Base-by-base conservation (phyloP, 2,329 filamentous ascomycete species). In the Calycina herbarum region DNA sequence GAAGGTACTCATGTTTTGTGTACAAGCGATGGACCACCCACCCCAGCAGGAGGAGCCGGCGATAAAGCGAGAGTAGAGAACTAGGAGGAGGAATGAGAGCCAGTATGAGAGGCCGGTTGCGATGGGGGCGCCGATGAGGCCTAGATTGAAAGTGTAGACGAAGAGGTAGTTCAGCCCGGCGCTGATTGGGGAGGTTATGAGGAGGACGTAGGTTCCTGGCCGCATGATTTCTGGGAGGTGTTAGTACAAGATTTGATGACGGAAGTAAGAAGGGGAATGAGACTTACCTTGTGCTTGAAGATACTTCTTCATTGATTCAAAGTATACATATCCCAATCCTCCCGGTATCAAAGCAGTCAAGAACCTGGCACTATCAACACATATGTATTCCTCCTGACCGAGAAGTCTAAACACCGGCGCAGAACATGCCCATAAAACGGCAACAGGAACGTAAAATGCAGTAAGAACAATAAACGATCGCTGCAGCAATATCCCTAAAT, bases 61-160 rank as follows among this genome's bases (percentile, higher is more conserved):
- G 31, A 95, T 79, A 64, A 92, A 91, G 15, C 84, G 82, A 0
- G 91, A 82, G 74, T 96, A 96, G 10, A 86, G 83, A 0, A 94
- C 84, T 0, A 96, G 83, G 0, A 94, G 83, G 2, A 89, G 74
- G 76, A 96, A 96, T 0, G 91, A 94, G 0, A 88, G 78, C 93
- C 93, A 96, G 80, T 96, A 96, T 1, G 90, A 89, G 63, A 96
- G 88, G 1, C 92, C 90, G 0, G 92, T 95, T 2, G 93, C 93
- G 7, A 96, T 76, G 0, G 93, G 92, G 0, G 92, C 93, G 8
- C 92, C 93, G 54, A 94, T 83, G 0, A 96, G 83, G 0, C 91
- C 92, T 42, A 94, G 78, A 0, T 83, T 79, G 64, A 93, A 82
- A 0, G 82, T 87, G 74, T 96, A 89, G 69, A 94, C 86, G 77